Percentiles rank a stretch among this genome's conserved stretches.
Evolutionary conservation across 148 eudicot genomes (phyloP).

Genomic region (Fagopyrum homotropicum): DNA sequence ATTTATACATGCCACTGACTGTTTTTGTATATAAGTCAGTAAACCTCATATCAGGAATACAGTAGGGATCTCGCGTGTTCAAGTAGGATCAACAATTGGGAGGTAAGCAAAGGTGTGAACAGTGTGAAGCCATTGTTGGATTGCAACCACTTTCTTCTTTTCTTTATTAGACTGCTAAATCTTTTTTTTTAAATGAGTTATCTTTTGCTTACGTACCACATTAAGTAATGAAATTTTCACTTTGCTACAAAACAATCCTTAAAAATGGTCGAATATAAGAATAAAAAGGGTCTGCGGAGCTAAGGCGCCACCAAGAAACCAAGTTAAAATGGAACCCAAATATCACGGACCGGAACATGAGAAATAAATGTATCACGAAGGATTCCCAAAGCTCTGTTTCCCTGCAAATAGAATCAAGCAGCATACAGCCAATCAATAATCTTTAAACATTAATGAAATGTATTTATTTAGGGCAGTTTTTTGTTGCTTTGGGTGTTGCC

Average conservation of each 20-base stretch:
- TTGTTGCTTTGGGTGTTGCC: neutral
- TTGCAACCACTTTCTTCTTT: neutral
- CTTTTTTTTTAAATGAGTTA: neutral
- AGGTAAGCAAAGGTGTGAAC: neutral
- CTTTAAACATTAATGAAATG: too few relatives aligned
- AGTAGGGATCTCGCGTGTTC: neutral
- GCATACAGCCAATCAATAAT: neutral
- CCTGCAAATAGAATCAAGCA: slow-evolving; percentile 28
- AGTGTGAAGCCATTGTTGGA: neutral
- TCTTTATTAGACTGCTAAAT: neutral
- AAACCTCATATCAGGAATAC: neutral
- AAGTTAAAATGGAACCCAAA: neutral
- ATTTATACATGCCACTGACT: too few relatives aligned
- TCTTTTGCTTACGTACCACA: neutral
- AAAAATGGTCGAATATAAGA: neutral
- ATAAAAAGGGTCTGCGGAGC: neutral
- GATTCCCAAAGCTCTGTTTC: slow-evolving; percentile 46
- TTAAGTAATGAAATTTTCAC: neutral
- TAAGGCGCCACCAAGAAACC: too few relatives aligned
- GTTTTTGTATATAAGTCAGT: too few relatives aligned
- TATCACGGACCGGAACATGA: slow-evolving; percentile 64
- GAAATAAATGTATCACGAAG: slow-evolving; percentile 78
- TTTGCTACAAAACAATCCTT: neutral
- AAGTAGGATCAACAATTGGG: neutral
- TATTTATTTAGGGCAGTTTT: neutral